These are phyloP conservation scores for Colletotrichum lindemuthianum DNA, from an alignment of 2,329 filamentous ascomycete genomes.

Conservation along the genomic window DNA sequence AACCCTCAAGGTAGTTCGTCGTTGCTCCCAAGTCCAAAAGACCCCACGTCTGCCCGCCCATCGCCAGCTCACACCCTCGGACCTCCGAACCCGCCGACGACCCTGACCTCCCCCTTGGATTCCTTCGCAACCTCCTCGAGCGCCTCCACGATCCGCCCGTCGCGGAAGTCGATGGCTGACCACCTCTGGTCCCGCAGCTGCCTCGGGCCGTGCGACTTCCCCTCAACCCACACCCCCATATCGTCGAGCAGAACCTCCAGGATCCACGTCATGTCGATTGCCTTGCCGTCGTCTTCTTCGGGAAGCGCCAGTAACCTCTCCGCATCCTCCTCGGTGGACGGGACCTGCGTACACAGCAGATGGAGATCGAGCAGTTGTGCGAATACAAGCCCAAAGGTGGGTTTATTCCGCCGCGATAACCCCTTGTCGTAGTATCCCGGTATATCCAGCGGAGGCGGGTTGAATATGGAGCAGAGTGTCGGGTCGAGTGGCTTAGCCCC, in stretches of 20 bases:
- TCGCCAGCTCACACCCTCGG: constrained; percentile 40
- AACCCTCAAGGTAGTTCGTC: not conserved
- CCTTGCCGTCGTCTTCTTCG: constrained; percentile 8
- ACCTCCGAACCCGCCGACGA: constrained; percentile 49
- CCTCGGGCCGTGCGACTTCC: constrained; percentile 38
- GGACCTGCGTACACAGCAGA: constrained; percentile 59
- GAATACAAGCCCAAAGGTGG: constrained; percentile 65
- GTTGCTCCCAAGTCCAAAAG: not conserved
- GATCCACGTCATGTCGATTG: constrained; percentile 50
- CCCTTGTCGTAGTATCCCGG: constrained; percentile 38
- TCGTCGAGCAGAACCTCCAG: constrained; percentile 65
- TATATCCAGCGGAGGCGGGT: constrained; percentile 43
- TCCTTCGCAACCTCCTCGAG: constrained; percentile 41
- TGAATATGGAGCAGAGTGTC: constrained; percentile 62
- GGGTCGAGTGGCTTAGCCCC: constrained; percentile 47
- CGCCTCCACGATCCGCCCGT: constrained; percentile 51
- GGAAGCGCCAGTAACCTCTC: constrained; percentile 44
- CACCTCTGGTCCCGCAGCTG: constrained; percentile 63
- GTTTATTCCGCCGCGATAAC: constrained; percentile 51
- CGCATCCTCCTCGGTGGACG: constrained; percentile 52
- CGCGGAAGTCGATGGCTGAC: constrained; percentile 57
- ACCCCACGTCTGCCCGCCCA: too few relatives aligned
- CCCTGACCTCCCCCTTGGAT: constrained; percentile 38
- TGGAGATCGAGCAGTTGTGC: constrained; percentile 65
- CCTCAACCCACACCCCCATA: constrained; percentile 54